Percentiles rank a stretch among this genome's conserved stretches.
These are phyloP conservation scores for Phaseolus lunatus DNA, from an alignment of 306 rosid species.

Conservation along the genomic window DNA sequence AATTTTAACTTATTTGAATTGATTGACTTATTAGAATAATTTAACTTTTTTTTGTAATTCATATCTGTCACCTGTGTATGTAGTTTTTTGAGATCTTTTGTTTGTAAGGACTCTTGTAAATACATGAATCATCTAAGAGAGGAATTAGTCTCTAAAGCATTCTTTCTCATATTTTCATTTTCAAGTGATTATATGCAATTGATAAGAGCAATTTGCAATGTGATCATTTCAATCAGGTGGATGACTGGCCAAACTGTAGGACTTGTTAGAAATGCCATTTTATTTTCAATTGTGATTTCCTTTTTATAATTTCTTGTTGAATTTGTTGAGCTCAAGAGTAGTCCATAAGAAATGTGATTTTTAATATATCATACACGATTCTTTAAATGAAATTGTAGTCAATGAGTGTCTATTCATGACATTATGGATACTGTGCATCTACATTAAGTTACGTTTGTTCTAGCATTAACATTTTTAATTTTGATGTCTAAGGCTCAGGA, in stretches of 20 bases:
- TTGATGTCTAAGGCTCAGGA: constrained; percentile 72
- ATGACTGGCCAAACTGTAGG: constrained; percentile 7
- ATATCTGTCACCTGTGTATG: too few species aligned
- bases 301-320: neutral
- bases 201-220: neutral
- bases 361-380: neutral
- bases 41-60: too few species aligned
- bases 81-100: too few species aligned
- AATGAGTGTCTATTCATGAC: neutral
- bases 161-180: too few species aligned
- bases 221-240: neutral
- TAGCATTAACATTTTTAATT: constrained; percentile 2
- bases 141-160: too few species aligned
- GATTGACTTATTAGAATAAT: too few species aligned
- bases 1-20: too few species aligned
- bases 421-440: constrained; percentile 1
- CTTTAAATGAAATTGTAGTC: neutral
- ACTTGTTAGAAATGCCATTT: neutral
- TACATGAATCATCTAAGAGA: too few species aligned
- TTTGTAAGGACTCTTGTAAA: too few species aligned
- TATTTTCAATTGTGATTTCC: neutral
- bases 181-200: neutral
- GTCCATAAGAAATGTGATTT: neutral
- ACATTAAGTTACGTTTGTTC: neutral
- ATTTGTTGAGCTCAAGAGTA: constrained; percentile 3